A percentile compares a stretch with the other conserved stretches of the same genome.
These are phyloP conservation scores for Aspergillus intermedius DNA, from an alignment of 2,329 filamentous ascomycete species.

Conservation along the genomic window DNA sequence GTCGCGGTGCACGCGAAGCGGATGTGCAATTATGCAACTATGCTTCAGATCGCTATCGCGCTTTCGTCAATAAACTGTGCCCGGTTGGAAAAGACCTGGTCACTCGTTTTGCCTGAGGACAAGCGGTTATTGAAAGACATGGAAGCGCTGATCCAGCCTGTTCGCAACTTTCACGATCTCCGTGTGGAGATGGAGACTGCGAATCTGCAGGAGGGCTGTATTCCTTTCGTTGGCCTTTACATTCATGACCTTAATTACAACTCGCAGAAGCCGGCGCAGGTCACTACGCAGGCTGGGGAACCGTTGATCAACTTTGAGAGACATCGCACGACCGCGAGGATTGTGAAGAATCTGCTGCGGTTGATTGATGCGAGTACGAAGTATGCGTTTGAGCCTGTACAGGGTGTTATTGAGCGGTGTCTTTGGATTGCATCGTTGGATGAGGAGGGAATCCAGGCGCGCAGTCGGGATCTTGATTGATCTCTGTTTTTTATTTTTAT, in stretches of 20 bases:
- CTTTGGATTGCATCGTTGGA: conserved; percentile 57
- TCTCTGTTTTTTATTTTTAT: background rate
- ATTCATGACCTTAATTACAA: conserved; percentile 63
- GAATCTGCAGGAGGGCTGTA: conserved; percentile 54
- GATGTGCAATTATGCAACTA: conserved; percentile 59
- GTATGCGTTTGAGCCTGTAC: conserved; percentile 53
- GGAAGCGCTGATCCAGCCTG: conserved; percentile 55
- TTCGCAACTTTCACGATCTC: conserved; percentile 58
- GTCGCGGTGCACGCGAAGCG: conserved; percentile 54
- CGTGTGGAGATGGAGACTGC: conserved; percentile 59
- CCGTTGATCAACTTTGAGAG: conserved; percentile 61
- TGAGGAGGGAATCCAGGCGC: conserved; percentile 50
- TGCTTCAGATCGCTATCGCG: conserved; percentile 59
- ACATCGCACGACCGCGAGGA: conserved; percentile 58
- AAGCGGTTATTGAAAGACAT: conserved; percentile 51
- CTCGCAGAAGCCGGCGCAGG: conserved; percentile 57
- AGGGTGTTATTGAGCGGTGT: conserved; percentile 55
- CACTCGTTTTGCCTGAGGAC: conserved; percentile 49
- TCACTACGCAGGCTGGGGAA: conserved; percentile 44
- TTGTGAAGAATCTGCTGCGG: conserved; percentile 58
- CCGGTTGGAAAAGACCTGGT: conserved; percentile 54
- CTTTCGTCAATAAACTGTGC: conserved; percentile 55
- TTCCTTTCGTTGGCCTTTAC: conserved; percentile 62
- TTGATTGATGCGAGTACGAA: conserved; percentile 58
- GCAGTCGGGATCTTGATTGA: conserved; percentile 41